Percentiles rank a stretch among this genome's conserved stretches.
Conservation (phyloP, 164 flowering plant species). For the Vitis cinerea region DNA sequence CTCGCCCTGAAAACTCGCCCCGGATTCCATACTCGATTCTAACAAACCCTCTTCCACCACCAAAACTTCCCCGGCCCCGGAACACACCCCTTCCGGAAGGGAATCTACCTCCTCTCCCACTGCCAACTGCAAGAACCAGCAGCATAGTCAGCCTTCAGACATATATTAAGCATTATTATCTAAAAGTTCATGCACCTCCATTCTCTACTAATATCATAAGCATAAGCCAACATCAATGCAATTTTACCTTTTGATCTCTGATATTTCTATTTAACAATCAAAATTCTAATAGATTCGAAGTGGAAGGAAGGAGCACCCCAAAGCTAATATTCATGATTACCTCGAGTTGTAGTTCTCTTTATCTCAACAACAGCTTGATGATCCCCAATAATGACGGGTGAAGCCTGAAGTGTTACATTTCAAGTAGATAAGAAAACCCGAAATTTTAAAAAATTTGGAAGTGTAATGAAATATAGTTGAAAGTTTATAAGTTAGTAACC, state of each 20-base stretch:
- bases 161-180: too few species aligned
- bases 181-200: too few species aligned
- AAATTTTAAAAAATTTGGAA: not conserved
- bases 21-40: constrained; percentile 50
- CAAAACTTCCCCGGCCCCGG: constrained; percentile 50
- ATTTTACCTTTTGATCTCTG: not conserved
- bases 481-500: not conserved
- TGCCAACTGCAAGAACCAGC: constrained; percentile 43
- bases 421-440: not conserved
- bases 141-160: not conserved
- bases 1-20: constrained; percentile 46
- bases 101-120: constrained; percentile 46
- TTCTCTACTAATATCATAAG: too few species aligned
- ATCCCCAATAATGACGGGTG: constrained; percentile 45
- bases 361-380: constrained; percentile 43
- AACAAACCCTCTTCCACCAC: constrained; percentile 48
- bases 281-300: not conserved
- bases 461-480: not conserved
- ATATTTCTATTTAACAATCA: not conserved
- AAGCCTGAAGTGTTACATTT: constrained; percentile 45
- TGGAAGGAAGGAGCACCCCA: not conserved
- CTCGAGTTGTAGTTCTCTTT: constrained; percentile 50
- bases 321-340: constrained; percentile 11
- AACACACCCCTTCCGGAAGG: constrained; percentile 46
- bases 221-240: too few species aligned